Percentiles rank a stretch among this genome's conserved stretches.
phyloP scores from a whole-genome alignment of 2,329 filamentous ascomycete species.

The Apiospora rasikravindrae region DNA sequence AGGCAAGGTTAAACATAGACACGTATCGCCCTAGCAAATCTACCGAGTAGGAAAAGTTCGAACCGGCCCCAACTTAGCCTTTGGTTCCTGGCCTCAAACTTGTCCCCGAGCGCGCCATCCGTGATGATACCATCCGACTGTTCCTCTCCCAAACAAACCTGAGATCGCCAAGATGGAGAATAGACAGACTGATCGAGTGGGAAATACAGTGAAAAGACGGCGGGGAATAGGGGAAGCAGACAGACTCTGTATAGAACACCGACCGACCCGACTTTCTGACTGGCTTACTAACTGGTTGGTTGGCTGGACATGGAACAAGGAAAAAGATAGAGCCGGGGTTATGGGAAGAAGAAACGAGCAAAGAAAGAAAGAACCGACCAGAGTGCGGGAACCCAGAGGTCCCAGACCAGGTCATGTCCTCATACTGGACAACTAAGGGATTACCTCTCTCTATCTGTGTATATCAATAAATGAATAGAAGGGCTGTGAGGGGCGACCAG shows the following conservation, averaged over 20 bases:
- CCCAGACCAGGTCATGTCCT: not conserved
- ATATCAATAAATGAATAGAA: not conserved
- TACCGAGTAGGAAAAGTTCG: not conserved
- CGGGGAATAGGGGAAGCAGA: not conserved
- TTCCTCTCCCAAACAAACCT: not conserved
- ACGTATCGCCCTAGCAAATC: not conserved
- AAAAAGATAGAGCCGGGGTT: not conserved
- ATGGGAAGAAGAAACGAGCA: not conserved
- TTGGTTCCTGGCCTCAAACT: slow-evolving; percentile 2
- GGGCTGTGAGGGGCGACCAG: not conserved
- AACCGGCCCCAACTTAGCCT: not conserved
- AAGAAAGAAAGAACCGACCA: not conserved
- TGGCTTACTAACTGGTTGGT: not conserved
- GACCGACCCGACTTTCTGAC: no score
- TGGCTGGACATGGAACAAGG: not conserved
- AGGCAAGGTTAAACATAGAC: not conserved
- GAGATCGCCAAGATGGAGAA: not conserved
- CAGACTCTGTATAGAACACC: not conserved
- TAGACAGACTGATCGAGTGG: not conserved
- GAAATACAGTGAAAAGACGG: not conserved
- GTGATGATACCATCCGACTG: not conserved
- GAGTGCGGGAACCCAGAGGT: not conserved
- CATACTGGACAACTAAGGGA: not conserved
- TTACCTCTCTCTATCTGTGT: not conserved
- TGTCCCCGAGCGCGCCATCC: not conserved